Evolutionary conservation across 73 alveolate species (phyloP).

Genomic region (Durusdinium trenchii): DNA sequence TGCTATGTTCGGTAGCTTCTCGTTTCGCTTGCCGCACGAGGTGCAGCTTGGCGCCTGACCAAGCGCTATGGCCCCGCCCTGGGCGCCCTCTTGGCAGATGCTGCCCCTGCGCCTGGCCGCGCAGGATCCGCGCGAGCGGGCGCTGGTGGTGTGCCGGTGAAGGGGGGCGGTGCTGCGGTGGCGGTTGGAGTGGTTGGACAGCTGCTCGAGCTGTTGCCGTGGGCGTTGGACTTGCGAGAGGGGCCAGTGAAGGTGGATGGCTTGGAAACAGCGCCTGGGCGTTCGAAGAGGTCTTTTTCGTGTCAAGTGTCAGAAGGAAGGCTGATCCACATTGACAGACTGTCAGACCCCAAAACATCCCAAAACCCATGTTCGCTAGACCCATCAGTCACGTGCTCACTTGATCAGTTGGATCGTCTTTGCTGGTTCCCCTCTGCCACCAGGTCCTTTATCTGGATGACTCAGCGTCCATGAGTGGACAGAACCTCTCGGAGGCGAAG

Average conservation of each 20-base stretch:
- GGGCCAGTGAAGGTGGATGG: conserved; percentile 7
- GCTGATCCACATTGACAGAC: background rate
- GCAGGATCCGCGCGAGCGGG: no score
- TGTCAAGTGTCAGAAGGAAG: background rate
- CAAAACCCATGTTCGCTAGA: background rate
- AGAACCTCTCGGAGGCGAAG: conserved; percentile 37
- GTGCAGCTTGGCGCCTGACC: conserved; percentile 37
- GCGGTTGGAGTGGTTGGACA: conserved; percentile 22
- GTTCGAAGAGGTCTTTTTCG: background rate
- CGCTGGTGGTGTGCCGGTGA: background rate
- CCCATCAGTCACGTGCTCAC: background rate
- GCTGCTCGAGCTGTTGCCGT: conserved; percentile 49
- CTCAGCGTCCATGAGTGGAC: conserved; percentile 39
- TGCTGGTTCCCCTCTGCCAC: background rate
- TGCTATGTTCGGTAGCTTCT: background rate
- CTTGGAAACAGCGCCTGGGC: background rate
- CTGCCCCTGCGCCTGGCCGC: no score
- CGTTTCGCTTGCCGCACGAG: no score
- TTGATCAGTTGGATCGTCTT: background rate
- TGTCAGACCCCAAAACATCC: no score
- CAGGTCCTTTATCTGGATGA: conserved; percentile 44
- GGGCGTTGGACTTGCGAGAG: conserved; percentile 24
- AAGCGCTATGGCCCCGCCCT: conserved; percentile 45
- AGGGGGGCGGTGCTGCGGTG: background rate
- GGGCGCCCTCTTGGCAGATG: conserved; percentile 20